A percentile compares a stretch with the other conserved stretches of the same genome.
phyloP scores from a whole-genome alignment of 2,329 filamentous ascomycete species.

The Fusarium clavum region DNA sequence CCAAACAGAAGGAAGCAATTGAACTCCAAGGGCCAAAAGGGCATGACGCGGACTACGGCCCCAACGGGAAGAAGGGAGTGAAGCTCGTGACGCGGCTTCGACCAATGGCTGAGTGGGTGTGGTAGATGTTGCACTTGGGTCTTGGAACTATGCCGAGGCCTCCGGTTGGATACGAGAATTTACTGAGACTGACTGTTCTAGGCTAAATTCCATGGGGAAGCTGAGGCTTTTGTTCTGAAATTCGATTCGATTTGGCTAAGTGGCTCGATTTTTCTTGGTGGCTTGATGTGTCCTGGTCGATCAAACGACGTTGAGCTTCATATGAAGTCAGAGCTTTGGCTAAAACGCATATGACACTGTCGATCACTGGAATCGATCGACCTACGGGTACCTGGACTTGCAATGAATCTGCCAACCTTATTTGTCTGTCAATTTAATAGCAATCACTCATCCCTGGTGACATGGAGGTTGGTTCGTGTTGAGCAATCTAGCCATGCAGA shows the following conservation, averaged over 20 bases:
- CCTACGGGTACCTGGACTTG: conserved; percentile 10
- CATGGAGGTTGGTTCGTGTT: neutral
- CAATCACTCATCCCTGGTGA: neutral
- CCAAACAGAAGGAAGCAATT: conserved; percentile 16
- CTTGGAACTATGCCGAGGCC: conserved; percentile 26
- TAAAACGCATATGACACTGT: conserved; percentile 25
- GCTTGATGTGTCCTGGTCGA: conserved; percentile 10
- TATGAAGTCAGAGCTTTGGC: conserved; percentile 14
- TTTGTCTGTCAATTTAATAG: neutral
- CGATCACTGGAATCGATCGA: conserved; percentile 9
- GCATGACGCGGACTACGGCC: conserved; percentile 39
- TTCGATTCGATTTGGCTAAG: neutral
- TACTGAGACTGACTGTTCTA: conserved; percentile 14
- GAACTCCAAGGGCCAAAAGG: conserved; percentile 13
- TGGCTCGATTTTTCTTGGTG: neutral
- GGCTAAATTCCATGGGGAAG: conserved; percentile 7
- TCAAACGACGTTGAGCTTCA: conserved; percentile 5
- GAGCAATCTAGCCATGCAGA: neutral
- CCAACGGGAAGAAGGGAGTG: conserved; percentile 20
- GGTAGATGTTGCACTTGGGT: conserved; percentile 33
- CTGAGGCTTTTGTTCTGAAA: conserved; percentile 13
- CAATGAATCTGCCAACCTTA: conserved; percentile 2
- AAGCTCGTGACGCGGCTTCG: conserved; percentile 40
- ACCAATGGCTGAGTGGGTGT: conserved; percentile 31
- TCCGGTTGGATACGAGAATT: conserved; percentile 37